Evolutionary conservation across 345 rosid species (phyloP), one percentile per base, ranked within the genome.

Genomic region (Eucalyptus tenuipes): DNA sequence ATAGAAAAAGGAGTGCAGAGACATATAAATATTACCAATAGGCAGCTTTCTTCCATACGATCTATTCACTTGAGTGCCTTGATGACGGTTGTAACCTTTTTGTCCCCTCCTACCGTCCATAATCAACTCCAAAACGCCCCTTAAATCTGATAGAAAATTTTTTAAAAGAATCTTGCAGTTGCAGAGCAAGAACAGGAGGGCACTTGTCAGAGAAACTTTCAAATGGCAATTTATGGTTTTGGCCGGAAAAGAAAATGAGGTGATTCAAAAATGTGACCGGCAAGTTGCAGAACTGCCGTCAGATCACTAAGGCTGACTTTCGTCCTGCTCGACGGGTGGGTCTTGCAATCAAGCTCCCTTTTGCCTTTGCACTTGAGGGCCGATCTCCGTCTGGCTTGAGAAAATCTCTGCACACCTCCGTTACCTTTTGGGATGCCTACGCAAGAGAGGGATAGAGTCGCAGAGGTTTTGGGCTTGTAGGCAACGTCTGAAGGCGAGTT

Each of bases 251-350:
- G 0, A 59, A 12, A 27, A 59, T 12, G 68, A 59, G 68, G 68
- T 29, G 14, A 16, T 59, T 59, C 29, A 24, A 55, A 55, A 55
- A 55, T 24, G 61, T 55, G 61, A 55, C 61, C 13, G 29, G 13
- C 29, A 55, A 55, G 61, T 68, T 0, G 44, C 81, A 33, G 25
- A 33, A 68, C 24, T 40, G 82, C 25, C 5, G 25, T 20, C 5
- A 0, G 47, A 20, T 75, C 47, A 7, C 27, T 20, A 52, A 8
- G 25, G 25, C 25, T 2, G 57, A 1, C 10, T 52, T 52, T 52
- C 0, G 10, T 20, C 37, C 1, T 64, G 2, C 37, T 0, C 20
- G 2, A 64, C 1, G 2, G 0, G 37, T 29, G 37, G 37, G 0
- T 64, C 37, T 29, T 64, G 18, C 0, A 64, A 37, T 64, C 37